Evolutionary conservation across 495 filamentous ascomycete genomes (phyloP).

Genomic region (Penicillium steckii): DNA sequence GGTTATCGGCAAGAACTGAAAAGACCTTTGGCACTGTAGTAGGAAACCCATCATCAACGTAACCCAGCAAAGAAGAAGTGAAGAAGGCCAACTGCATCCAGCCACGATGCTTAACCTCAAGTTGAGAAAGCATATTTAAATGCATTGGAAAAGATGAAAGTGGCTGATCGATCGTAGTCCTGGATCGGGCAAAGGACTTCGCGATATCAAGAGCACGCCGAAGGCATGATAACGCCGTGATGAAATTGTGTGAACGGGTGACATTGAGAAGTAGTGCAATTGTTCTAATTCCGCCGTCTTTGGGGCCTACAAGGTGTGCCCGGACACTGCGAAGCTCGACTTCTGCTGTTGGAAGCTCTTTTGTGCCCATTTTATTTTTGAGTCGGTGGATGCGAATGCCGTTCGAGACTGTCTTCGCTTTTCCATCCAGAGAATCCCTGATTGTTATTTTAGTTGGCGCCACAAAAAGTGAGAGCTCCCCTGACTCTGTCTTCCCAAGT

Average conservation of each 20-base stretch:
- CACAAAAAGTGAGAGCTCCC: constrained; percentile 59
- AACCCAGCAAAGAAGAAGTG: constrained; percentile 55
- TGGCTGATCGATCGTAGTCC: constrained; percentile 45
- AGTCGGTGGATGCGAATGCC: constrained; percentile 66
- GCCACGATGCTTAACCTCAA: constrained; percentile 50
- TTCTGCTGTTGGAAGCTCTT: constrained; percentile 67
- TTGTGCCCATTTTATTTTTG: constrained; percentile 71
- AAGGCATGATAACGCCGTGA: constrained; percentile 54
- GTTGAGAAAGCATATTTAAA: constrained; percentile 56
- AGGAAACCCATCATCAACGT: constrained; percentile 42
- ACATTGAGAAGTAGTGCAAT: constrained; percentile 64
- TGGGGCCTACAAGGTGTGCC: constrained; percentile 59
- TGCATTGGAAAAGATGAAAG: constrained; percentile 56
- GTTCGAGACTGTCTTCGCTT: constrained; percentile 44
- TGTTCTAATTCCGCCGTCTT: constrained; percentile 59
- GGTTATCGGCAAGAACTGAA: constrained; percentile 13
- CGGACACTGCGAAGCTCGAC: constrained; percentile 60
- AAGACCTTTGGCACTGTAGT: constrained; percentile 1
- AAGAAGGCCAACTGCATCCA: constrained; percentile 60
- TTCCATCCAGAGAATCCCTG: constrained; percentile 7
- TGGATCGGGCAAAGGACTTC: constrained; percentile 52
- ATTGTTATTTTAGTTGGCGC: constrained; percentile 55
- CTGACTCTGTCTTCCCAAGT: constrained; percentile 56
- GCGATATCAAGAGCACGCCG: constrained; percentile 60
- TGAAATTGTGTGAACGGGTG: constrained; percentile 60